Evolutionary conservation across 805 yeast species (phyloP), one percentile per base, ranked within the genome.

Genomic region (Myxozyma neotropica): DNA sequence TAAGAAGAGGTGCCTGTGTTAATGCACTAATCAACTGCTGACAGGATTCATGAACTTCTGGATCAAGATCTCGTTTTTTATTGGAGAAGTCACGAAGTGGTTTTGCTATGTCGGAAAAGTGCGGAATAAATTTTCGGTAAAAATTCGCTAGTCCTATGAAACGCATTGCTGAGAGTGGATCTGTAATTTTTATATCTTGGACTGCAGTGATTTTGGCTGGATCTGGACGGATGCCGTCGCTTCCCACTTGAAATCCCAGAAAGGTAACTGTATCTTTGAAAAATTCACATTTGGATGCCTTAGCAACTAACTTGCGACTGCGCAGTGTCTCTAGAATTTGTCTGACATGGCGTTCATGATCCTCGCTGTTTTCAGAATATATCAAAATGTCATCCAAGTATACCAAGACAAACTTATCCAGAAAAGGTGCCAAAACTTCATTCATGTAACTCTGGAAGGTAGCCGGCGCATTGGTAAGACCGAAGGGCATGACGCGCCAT

Each of bases 401-500:
- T n/a, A n/a, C n/a, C n/a, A n/a, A n/a, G n/a, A n/a, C n/a, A n/a
- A n/a, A n/a, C n/a, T n/a, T n/a, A n/a, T n/a, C n/a, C n/a, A n/a
- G n/a, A n/a, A n/a, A n/a, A n/a, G n/a, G n/a, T 27, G 17, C 33
- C 44, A 59, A 39, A 7, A 52, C 35, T 10, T 33, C 21, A 40
- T 59, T 59, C 64, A 59, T 59, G 17, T 51, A 36, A 15, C 23
- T 27, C 46, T 69, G 72, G 57, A 71, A 70, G 1, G 67, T 56
- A 2, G 69, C 63, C 0, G 72, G 71, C 1, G 69, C 71, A 54
- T 66, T 68, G n/a, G 60, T 42, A 31, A 68, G 47, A 1, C 72
- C 73, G 46, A 70, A 68, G 0, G 73, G 73, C 70, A 71, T 67
- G 13, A 68, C 71, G 3, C 27, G 53, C 61, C 63, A 71, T 44